Base-by-base conservation (phyloP, 2,329 filamentous ascomycete genomes). In the Metarhizium rileyi region DNA sequence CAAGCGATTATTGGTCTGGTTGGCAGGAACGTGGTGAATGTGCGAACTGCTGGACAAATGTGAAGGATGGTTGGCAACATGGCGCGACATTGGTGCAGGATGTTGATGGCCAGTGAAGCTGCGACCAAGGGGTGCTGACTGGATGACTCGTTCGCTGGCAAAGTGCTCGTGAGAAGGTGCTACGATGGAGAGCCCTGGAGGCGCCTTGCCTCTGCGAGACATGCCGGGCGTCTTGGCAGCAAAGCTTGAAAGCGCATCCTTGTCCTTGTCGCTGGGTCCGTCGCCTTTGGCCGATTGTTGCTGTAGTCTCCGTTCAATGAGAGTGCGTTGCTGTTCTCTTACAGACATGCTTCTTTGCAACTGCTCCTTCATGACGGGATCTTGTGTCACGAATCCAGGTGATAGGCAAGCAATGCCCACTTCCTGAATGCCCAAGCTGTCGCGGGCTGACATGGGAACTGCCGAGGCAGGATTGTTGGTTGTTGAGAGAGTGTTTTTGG, bases 331-430 rank as follows among this genome's bases (percentile, higher is more conserved):
- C 65, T 95, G 89, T 58, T 98, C 91, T 55, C 90, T 79, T 27
- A 98, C 90, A 43, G 87, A 90, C 68, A 96, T 81, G 68, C 93
- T 97, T 58, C 91, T 83, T 69, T 97, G 90, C 48, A 98, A 73
- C 67, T 97, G 90, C 68, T 95, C 89, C 63, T 93, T 85, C 89
- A 96, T 94, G 20, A 86, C 80, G n/a, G 93, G 91, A 67, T 98
- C 90, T 60, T 97, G 87, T 16, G 93, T 97, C 57, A 94, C 84
- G 62, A 98, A 97, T 48, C 93, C 93, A 0, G 93, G 93, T 2
- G 93, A 97, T 49, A 98, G 75, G 62, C 93, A 98, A 40, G 91
- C 91, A 50, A 97, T 77, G 51, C 93, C 93, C 25, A 97, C 87
- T 67, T 96, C 89, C 60, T 95, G 90, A 62, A 97, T 91, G 40